Base-by-base conservation (phyloP, 768 basidiomycete species). In the Mycena galopus region DNA sequence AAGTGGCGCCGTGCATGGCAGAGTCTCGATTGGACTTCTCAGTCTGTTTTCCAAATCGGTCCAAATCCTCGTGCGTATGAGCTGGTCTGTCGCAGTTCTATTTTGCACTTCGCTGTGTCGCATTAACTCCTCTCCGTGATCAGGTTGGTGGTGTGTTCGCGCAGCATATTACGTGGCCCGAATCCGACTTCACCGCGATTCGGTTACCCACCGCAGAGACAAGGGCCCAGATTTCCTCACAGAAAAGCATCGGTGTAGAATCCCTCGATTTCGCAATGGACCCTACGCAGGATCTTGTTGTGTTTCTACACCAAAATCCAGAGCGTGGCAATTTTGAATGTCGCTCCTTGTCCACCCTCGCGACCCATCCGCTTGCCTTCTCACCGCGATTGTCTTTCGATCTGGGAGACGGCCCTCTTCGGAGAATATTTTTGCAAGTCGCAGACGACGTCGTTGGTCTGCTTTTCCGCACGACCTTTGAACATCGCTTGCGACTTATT, bases 1-100 rank as follows among this genome's bases (percentile, higher is more conserved):
- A 27, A 19, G 23, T 58, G 65, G 51, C 67, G 73, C 12, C 65
- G 53, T 14, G 65, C 69, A 23, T 74, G 73, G 73, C 37, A 16
- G 19, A n/a, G 12, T 23, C 61, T 74, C 11, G 27, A 53, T 12
- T 74, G 73, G 73, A 58, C 60, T 4, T 57, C 69, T 17, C 60
- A 44, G 27, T 60, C 53, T 3, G 65, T 62, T 23, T 37, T 67
- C 23, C 42, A 19, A 21, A 74, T 74, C 12, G 25, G 51, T 4
- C 14, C 19, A 27, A 35, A 47, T 33, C 65, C 65, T 17, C 65
- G 64, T 3, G 56, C 64, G 17, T 79, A 81, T 29, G 69, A 71
- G 32, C 69, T 71, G 1, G 69, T 64, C 21, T 9, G 33, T 10
- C 14, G 30, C n/a, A 6, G 4, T 35, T 33, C n/a, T n/a, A n/a